These are phyloP conservation scores for Solanum chiquidenum DNA, from an alignment of 257 asterid genomes.

Conservation along the genomic window DNA sequence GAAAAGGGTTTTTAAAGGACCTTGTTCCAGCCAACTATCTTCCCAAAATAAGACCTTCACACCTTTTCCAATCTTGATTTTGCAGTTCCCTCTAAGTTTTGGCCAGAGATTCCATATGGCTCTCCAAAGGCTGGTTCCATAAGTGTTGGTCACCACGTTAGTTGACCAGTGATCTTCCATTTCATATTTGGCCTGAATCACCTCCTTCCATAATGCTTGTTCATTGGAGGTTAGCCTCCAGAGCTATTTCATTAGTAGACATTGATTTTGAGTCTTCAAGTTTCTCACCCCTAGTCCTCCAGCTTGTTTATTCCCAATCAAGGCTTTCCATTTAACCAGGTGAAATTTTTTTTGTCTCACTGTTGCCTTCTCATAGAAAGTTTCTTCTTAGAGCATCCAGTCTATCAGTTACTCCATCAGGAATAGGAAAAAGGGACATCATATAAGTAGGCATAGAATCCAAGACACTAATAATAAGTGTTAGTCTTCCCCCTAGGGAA, in stretches of 20 bases:
- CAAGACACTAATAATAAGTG: not conserved
- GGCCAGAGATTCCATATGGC: not conserved
- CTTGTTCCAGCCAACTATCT: not conserved
- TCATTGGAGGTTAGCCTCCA: not conserved
- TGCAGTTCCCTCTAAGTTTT: not conserved
- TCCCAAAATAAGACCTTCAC: not conserved
- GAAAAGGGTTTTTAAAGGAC: not conserved
- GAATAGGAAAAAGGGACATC: not conserved
- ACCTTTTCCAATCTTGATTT: not conserved
- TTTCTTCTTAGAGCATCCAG: not conserved
- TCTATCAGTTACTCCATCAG: not conserved
- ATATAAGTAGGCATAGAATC: not conserved
- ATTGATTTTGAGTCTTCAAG: not conserved
- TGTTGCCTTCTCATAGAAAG: not conserved
- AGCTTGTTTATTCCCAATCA: not conserved
- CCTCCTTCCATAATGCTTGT: not conserved
- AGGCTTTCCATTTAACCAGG: not conserved
- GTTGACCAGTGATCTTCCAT: not conserved
- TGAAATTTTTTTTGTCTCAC: not conserved
- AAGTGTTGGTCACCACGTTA: not conserved
- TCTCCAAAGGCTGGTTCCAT: not conserved
- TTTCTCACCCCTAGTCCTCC: not conserved
- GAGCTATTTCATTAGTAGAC: not conserved
- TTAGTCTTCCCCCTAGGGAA: not conserved
- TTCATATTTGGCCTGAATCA: not conserved